Evolutionary conservation across 768 basidiomycete species (phyloP).

Genomic region (Agrocybe chaxingu): DNA sequence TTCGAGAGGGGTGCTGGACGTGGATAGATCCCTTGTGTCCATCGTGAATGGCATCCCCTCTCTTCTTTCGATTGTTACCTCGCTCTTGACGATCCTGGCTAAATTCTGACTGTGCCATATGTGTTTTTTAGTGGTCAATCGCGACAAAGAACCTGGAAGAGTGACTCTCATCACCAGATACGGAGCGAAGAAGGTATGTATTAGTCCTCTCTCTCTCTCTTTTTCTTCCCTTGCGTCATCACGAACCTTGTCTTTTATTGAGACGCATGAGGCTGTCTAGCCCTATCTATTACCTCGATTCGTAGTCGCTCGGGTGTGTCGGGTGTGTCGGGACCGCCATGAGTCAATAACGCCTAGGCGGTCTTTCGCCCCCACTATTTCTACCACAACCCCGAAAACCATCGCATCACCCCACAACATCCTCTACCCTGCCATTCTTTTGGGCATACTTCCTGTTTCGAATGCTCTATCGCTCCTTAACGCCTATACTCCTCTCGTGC

Average conservation of each 20-base stretch:
- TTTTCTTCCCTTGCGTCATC: background rate
- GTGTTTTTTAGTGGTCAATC: conserved; percentile 71
- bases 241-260: background rate
- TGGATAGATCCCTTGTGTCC: too few species aligned
- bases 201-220: background rate
- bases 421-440: background rate
- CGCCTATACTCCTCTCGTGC: background rate
- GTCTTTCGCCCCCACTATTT: too few species aligned
- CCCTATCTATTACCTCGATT: too few species aligned
- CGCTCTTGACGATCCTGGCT: background rate
- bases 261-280: too few species aligned
- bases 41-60: background rate
- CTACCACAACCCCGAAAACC: background rate
- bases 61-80: background rate
- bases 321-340: too few species aligned
- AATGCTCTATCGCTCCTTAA: background rate
- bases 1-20: too few species aligned
- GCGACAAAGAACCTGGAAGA: conserved; percentile 74
- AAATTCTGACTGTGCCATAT: background rate
- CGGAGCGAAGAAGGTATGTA: conserved; percentile 75
- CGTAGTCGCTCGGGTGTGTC: too few species aligned
- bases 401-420: background rate
- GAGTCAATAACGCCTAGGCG: too few species aligned
- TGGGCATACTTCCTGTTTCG: background rate
- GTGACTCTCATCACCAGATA: conserved; percentile 93